Base-by-base conservation (phyloP, 1,284 basidiomycete species). In the Cutaneotrichosporon sp. region DNA sequence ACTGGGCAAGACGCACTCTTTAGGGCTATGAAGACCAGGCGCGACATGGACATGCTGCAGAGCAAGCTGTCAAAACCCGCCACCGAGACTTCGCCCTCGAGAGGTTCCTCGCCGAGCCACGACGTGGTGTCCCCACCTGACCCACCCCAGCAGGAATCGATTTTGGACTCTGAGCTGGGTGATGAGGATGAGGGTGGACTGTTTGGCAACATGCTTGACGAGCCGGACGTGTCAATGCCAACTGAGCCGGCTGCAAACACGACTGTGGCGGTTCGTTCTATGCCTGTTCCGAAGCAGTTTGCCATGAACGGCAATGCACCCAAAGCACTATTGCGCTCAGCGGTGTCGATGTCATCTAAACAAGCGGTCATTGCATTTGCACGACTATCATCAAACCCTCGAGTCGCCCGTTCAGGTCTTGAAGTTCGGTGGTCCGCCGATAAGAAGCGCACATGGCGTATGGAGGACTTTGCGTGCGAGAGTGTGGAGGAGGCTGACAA, bases 381-480 rank as follows among this genome's bases (percentile, higher is more conserved):
- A 14, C 75, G 77, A 17, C 73, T 90, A 23, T 88, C 87, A 18
- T 81, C 84, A 5, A 60, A 70, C 14, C 86, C 84, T 67, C 81
- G 88, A 8, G 87, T 83, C 3, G 85, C 83, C 59, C 80, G 90
- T 39, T 83, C 84, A 13, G 79, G 81, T 26, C 79, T 91, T 36
- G 82, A 77, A 53, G 80, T 93, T 53, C 79, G 83, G 17, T 92
- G 90, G 88, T 79, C 82, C 17, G 55, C 80, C 14, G 80, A 77
- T 33, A 80, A 80, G 58, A 75, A 79, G 20, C 81, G 84, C 52
- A 81, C 84, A 46, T 94, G 88, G 85, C 73, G 72, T 15, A 97
- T 97, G 89, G 83, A 86, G 2, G 84, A 90, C 54, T 77, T 90
- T 37, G 92, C 88, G 4, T 97, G 94, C 67, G 77, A 82, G 40